Evolutionary conservation across 140 eudicot species (phyloP), one percentile per base, ranked within the genome.

Genomic region (Ambrosia hybrid): DNA sequence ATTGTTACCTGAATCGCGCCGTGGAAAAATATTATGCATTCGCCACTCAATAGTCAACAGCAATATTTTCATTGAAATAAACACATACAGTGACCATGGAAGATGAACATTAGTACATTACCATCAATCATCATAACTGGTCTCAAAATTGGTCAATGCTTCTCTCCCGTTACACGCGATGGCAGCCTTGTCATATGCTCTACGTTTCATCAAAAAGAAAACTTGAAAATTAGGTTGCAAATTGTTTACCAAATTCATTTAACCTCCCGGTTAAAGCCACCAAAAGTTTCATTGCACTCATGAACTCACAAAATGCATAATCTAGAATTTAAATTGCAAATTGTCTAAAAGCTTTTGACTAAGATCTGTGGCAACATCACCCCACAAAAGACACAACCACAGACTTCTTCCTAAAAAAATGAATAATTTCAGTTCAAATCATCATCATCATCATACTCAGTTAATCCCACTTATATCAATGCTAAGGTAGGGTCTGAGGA

Each of bases 121-220:
- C 30, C 30, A 21, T 21, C 95, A 88, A 73, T 63, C 30, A 21
- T 21, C 30, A 21, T 21, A 55, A 78, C 89, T 84, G 33, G 94
- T 85, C 66, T 88, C 91, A 36, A 91, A 91, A 83, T 91, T 91
- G 63, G 96, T 88, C 56, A 88, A 88, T 33, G 91, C 96, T 39
- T 91, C 96, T 80, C 83, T 84, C 62, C 91, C 91, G 52, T 87
- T 91, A 73, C 86, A 86, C 79, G 84, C 75, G 63, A 91, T 76
- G 17, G 97, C 97, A 9, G 96, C 95, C 64, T 86, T 85, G 75
- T 91, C 97, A 26, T 92, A 92, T 70, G 96, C 96, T 91, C 98
- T 92, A 78, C 4, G 77, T 70, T 67, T 74, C 77, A 78, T 70
- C 17, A 16, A 78, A 61, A 83, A 79, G 62, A 59, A 52, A 65